A percentile compares a stretch with the other conserved stretches of the same genome.
Conservation (phyloP, 768 basidiomycete genomes). For the Hericium rajendrae region DNA sequence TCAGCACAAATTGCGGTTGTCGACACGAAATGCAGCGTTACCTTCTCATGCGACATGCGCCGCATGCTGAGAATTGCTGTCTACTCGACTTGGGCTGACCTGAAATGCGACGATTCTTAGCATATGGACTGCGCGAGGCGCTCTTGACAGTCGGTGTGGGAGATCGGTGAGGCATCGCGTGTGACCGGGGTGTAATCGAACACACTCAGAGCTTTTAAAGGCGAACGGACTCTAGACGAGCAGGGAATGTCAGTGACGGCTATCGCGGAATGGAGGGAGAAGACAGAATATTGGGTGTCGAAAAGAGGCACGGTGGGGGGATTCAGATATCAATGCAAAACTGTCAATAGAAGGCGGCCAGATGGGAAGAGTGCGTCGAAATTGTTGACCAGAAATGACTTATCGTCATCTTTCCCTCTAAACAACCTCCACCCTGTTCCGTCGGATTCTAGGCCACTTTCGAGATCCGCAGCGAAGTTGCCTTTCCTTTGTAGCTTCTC, state of each 20-base stretch:
- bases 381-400: background rate
- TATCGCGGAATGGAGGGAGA: background rate
- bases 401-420: background rate
- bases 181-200: slow-evolving; percentile 4
- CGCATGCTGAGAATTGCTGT: slow-evolving; percentile 89
- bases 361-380: background rate
- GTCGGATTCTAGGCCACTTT: background rate
- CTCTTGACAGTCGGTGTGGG: slow-evolving; percentile 19
- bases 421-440: too few species aligned
- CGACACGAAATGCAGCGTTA: slow-evolving; percentile 19
- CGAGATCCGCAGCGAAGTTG: background rate
- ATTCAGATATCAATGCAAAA: background rate
- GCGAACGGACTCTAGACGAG: too few species aligned
- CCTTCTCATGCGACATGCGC: slow-evolving; percentile 87
- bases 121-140: slow-evolving; percentile 13
- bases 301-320: background rate
- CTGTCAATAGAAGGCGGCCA: too few species aligned
- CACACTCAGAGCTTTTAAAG: too few species aligned
- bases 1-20: slow-evolving; percentile 1
- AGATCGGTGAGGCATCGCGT: slow-evolving; percentile 16
- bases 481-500: background rate
- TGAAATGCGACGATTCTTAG: slow-evolving; percentile 16
- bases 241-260: slow-evolving; percentile 7
- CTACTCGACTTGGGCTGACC: slow-evolving; percentile 62
- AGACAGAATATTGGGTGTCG: background rate